phyloP scores from a whole-genome alignment of 2,329 filamentous ascomycete species.

The Dryadomyces quercus-mongolicae region DNA sequence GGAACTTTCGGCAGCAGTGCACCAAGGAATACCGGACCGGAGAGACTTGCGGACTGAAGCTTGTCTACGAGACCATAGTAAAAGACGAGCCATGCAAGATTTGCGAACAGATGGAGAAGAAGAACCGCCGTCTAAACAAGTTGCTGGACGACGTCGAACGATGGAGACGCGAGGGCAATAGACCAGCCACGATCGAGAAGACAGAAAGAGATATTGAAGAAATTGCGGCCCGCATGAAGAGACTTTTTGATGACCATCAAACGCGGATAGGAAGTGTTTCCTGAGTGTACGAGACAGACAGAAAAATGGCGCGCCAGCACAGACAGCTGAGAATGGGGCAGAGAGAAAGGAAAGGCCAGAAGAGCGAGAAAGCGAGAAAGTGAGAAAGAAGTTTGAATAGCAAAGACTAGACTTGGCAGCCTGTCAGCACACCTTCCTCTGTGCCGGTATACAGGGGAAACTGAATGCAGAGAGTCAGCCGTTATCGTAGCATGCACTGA shows the following conservation, averaged over 20 bases:
- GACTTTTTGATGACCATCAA: slow-evolving; percentile 26
- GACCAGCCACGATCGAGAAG: slow-evolving; percentile 58
- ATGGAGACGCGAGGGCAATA: slow-evolving; percentile 67
- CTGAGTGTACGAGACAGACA: not conserved
- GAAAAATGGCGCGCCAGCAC: not conserved
- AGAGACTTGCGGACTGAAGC: slow-evolving; percentile 90
- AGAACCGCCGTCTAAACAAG: slow-evolving; percentile 61
- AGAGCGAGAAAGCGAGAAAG: not conserved
- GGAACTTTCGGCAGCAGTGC: slow-evolving; percentile 84
- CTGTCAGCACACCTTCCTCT: not conserved
- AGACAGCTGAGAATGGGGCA: not conserved
- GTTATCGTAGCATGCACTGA: not conserved
- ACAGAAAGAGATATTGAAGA: slow-evolving; percentile 58
- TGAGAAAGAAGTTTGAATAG: not conserved
- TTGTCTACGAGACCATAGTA: slow-evolving; percentile 63
- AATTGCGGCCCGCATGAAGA: slow-evolving; percentile 46
- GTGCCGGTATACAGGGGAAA: not conserved
- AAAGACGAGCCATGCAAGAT: slow-evolving; percentile 61
- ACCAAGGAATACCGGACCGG: slow-evolving; percentile 90
- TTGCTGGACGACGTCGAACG: slow-evolving; percentile 64
- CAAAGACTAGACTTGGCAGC: not conserved
- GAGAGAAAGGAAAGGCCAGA: not conserved
- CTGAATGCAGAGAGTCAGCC: not conserved
- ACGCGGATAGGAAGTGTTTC: not conserved
- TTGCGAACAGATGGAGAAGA: slow-evolving; percentile 83